Conservation (phyloP, 495 filamentous ascomycete species). For the Penicillium argentinense region DNA sequence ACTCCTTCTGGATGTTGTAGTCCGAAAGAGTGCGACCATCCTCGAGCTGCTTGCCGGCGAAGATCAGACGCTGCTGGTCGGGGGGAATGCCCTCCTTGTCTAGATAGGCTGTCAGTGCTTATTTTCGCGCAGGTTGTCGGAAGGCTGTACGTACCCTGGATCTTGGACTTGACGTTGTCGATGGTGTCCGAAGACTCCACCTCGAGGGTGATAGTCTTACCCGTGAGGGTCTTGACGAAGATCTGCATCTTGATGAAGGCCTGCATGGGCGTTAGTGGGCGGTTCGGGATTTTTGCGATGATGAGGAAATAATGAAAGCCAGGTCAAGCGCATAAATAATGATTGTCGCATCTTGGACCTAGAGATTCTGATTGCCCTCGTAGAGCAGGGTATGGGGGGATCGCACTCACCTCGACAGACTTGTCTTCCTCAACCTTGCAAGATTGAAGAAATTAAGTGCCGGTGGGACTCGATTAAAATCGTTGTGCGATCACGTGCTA, state of each 20-base stretch:
- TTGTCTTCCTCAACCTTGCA: conserved; percentile 21
- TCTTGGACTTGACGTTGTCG: conserved; percentile 99
- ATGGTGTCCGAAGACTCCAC: conserved; percentile 99
- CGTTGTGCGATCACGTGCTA: conserved; percentile 50
- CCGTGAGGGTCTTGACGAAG: conserved; percentile 99
- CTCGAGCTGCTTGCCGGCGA: conserved; percentile 99
- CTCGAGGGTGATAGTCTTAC: conserved; percentile 99
- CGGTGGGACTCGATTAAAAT: conserved; percentile 42
- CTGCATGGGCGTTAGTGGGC: conserved; percentile 28
- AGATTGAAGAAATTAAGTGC: conserved; percentile 34
- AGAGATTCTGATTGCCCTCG: background rate
- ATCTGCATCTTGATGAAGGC: conserved; percentile 86
- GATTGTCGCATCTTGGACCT: conserved; percentile 5
- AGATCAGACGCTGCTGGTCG: conserved; percentile 99
- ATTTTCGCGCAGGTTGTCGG: conserved; percentile 2
- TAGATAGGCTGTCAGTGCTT: conserved; percentile 30
- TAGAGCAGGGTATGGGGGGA: background rate
- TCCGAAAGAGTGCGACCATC: conserved; percentile 98
- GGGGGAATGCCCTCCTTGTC: conserved; percentile 99
- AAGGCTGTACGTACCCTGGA: conserved; percentile 57
- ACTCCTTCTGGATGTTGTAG: conserved; percentile 99
- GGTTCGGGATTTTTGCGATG: background rate
- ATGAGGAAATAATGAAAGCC: background rate
- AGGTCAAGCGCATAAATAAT: background rate
- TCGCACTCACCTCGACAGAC: conserved; percentile 43